Conservation (phyloP, 305 asterid species). For the Fraxinus angustifolia region DNA sequence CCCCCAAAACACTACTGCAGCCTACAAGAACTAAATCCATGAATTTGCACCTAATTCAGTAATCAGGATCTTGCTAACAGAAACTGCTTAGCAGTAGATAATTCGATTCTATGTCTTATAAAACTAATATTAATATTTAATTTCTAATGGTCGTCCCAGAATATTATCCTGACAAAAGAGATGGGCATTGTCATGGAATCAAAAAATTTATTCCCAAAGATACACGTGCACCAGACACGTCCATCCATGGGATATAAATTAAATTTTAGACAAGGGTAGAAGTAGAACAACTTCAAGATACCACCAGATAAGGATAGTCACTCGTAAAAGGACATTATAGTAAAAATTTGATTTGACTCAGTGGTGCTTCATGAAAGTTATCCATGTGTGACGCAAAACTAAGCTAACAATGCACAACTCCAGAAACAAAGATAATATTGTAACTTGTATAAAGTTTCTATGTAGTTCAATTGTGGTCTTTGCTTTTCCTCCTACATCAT, state of each 20-base stretch:
- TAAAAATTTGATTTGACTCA: background rate
- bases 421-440: background rate
- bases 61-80: background rate
- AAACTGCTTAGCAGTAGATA: background rate
- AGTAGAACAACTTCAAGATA: background rate
- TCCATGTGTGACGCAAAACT: background rate
- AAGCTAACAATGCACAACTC: background rate
- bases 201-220: background rate
- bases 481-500: background rate
- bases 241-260: background rate
- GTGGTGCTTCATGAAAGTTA: background rate
- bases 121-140: background rate
- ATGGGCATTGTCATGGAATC: constrained; percentile 11
- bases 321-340: background rate
- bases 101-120: background rate
- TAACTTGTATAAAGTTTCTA: background rate
- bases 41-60: background rate
- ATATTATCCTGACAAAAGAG: constrained; percentile 20
- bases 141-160: constrained; percentile 6
- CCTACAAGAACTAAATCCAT: constrained; percentile 15
- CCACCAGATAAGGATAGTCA: background rate
- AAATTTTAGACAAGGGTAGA: background rate
- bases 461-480: background rate
- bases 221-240: background rate
- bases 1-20: background rate